Conservation (phyloP, 345 rosid species). For the Aquilaria yunnanensis region DNA sequence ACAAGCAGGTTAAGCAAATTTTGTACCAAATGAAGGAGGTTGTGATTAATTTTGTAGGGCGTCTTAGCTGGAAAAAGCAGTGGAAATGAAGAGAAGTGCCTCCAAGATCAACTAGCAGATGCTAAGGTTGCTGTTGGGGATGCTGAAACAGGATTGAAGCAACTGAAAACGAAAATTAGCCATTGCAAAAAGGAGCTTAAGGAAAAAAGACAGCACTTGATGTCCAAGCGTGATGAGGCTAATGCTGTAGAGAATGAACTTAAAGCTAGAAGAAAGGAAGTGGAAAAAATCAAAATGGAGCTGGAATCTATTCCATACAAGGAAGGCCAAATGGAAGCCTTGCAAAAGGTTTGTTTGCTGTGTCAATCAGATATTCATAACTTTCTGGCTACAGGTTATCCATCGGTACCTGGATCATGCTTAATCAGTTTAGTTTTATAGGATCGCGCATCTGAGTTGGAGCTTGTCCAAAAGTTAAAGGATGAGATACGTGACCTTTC, state of each 20-base stretch:
- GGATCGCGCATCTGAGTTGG: constrained; percentile 74
- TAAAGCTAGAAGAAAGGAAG: constrained; percentile 53
- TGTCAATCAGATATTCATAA: constrained; percentile 5
- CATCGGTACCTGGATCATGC: constrained; percentile 5
- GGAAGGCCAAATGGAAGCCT: constrained; percentile 84
- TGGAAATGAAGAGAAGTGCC: constrained; percentile 94
- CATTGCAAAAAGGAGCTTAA: constrained; percentile 82
- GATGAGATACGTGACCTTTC: constrained; percentile 71
- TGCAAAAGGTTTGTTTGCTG: constrained; percentile 63
- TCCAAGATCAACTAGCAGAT: constrained; percentile 92
- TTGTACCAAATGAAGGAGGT: constrained; percentile 13
- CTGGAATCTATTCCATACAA: constrained; percentile 61
- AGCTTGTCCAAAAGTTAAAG: constrained; percentile 64
- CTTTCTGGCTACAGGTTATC: constrained; percentile 4
- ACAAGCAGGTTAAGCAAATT: too few species aligned
- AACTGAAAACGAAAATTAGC: constrained; percentile 73
- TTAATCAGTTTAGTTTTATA: constrained; percentile 21
- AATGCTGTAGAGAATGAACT: constrained; percentile 70
- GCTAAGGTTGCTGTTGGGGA: constrained; percentile 89
- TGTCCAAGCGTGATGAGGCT: constrained; percentile 81
- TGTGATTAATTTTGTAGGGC: constrained; percentile 44
- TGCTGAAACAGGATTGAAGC: constrained; percentile 83
- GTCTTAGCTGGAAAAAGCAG: constrained; percentile 92
- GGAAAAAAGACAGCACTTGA: constrained; percentile 61
- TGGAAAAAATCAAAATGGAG: constrained; percentile 44